phyloP scores from a whole-genome alignment of 2,329 filamentous ascomycete species.

The Daldinia eschscholtzii region DNA sequence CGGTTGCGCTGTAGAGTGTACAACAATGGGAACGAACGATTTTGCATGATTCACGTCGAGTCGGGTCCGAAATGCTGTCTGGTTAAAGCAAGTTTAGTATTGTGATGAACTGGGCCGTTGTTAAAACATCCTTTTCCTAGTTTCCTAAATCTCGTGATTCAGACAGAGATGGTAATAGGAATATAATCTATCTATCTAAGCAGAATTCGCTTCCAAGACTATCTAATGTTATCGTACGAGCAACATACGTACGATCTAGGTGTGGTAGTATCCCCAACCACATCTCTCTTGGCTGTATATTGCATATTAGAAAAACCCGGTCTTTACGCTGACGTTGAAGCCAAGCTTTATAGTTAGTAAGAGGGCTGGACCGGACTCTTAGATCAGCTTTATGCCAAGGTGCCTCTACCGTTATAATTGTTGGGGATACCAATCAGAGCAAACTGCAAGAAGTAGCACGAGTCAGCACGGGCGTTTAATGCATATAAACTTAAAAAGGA shows the following conservation, averaged over 20 bases:
- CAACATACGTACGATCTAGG: background rate
- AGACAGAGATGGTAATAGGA: background rate
- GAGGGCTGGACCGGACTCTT: background rate
- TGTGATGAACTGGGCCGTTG: constrained; percentile 20
- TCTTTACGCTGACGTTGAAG: background rate
- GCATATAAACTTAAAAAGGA: constrained; percentile 6
- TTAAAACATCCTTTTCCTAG: constrained; percentile 11
- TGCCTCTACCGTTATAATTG: constrained; percentile 1
- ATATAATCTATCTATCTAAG: constrained; percentile 6
- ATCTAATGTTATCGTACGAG: background rate
- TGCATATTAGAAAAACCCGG: background rate
- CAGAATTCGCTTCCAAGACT: background rate
- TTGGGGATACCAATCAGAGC: background rate
- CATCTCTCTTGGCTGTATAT: background rate
- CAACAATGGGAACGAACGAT: constrained; percentile 45
- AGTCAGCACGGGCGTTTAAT: background rate
- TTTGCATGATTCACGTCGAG: constrained; percentile 41
- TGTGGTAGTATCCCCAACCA: background rate
- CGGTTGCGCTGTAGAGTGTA: constrained; percentile 49
- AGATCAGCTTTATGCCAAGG: constrained; percentile 4
- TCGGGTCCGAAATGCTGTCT: background rate
- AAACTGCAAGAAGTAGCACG: background rate
- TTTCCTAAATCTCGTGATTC: constrained; percentile 6
- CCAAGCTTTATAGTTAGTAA: constrained; percentile 1
- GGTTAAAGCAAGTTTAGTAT: constrained; percentile 16